Base-by-base conservation (phyloP, 1,284 basidiomycete genomes). In the Melampsora larici-populina region DNA sequence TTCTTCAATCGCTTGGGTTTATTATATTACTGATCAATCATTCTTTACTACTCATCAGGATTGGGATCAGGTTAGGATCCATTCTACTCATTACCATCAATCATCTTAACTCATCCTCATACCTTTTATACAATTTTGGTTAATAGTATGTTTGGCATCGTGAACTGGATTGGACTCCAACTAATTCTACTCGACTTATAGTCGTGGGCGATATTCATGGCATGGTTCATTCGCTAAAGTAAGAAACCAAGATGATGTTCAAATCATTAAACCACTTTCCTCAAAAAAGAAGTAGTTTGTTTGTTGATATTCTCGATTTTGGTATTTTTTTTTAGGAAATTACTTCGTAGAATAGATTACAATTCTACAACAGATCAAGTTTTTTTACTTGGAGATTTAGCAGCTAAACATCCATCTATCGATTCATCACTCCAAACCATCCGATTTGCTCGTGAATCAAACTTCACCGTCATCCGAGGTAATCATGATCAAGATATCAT, bases 401-500 rank as follows among this genome's bases (percentile, higher is more conserved):
- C 58, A 4, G 74, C 74, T 29, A 77, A 77, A 60, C 74, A 77
- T 31, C 74, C 74, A 5, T 58, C 49, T n/a, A 77, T 69, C 29
- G 46, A 69, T 48, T 46, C 74, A n/a, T 77, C 74, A 13, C 46
- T 77, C 2, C 40, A 77, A 11, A 77, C 74, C 9, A 60, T 77
- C 17, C 24, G 46, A 17, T 77, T 69, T 46, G 40, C 49, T 58
- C 66, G 74, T 58, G 58, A 77, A 58, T 63, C 66, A 13, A 64
- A 62, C 9, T 26, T 77, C 9, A 40, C 46, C n/a, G 74, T 33
- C 5, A 48, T 77, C 18, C 48, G 74, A 63, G 74, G 74, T 24
- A 77, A 77, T 60, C 74, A 77, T 64, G 74, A 77, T 21, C 65
- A 77, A 63, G 65, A 77, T 58, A 63, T 77, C n/a, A 77, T 77